Evolutionary conservation across 208 protist species (phyloP).

Genomic region (Herpetomonas tarakana): DNA sequence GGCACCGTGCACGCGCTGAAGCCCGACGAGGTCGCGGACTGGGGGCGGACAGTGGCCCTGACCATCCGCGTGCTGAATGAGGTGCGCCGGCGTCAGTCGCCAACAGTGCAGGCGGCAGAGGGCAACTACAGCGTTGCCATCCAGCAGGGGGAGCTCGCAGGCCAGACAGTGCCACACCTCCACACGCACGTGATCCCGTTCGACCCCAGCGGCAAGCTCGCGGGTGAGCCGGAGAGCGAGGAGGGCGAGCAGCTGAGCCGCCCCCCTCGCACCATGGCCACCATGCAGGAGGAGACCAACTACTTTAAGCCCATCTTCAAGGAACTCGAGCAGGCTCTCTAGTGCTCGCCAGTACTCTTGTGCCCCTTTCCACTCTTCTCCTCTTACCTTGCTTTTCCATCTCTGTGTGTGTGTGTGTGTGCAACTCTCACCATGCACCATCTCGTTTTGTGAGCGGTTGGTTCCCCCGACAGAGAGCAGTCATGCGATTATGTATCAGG

Average conservation of each 20-base stretch:
- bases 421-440: background rate
- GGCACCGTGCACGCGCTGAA: constrained; percentile 63
- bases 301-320: constrained; percentile 41
- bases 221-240: constrained; percentile 63
- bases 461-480: too few relatives aligned
- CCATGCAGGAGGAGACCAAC: constrained; percentile 62
- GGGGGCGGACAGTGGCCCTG: constrained; percentile 52
- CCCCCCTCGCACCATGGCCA: constrained; percentile 33
- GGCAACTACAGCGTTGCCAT: constrained; percentile 73
- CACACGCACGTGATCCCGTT: constrained; percentile 87
- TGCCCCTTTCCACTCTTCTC: background rate
- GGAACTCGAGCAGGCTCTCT: background rate
- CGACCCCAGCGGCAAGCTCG: constrained; percentile 56
- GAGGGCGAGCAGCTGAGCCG: constrained; percentile 51
- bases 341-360: background rate
- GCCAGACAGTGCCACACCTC: constrained; percentile 80
- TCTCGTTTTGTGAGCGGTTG: background rate
- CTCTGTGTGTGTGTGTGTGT: constrained; percentile 2
- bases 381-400: constrained; percentile 4
- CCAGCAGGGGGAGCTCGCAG: constrained; percentile 66
- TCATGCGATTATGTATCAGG: too few relatives aligned
- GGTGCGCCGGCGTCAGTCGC: background rate
- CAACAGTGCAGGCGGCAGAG: constrained; percentile 10
- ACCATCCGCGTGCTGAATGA: constrained; percentile 57
- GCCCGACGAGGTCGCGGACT: constrained; percentile 71